Conservation (phyloP, 2,329 filamentous ascomycete genomes). For the Claviceps africana region DNA sequence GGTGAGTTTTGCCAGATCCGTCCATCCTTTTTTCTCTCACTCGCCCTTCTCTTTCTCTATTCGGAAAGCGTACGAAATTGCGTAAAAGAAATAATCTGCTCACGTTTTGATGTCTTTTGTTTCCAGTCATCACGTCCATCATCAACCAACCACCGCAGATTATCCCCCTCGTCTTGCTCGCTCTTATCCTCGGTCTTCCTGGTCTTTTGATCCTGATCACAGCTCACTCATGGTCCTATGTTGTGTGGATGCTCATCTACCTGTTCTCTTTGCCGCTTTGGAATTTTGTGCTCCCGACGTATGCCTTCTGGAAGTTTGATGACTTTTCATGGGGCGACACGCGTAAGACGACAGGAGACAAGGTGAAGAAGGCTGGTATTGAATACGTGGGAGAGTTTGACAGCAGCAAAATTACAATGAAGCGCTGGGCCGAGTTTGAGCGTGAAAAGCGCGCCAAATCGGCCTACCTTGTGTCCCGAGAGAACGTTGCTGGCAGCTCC, state of each 20-base stretch:
- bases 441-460: slow-evolving; percentile 38
- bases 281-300: slow-evolving; percentile 91
- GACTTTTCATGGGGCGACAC: slow-evolving; percentile 99
- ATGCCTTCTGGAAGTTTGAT: slow-evolving; percentile 99
- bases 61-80: no score
- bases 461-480: slow-evolving; percentile 37
- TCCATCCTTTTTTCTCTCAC: neutral
- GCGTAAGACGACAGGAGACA: slow-evolving; percentile 83
- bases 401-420: slow-evolving; percentile 98
- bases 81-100: neutral
- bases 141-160: slow-evolving; percentile 62
- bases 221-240: slow-evolving; percentile 82
- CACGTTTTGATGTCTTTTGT: neutral
- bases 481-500: slow-evolving; percentile 30
- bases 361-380: slow-evolving; percentile 71
- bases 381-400: slow-evolving; percentile 95
- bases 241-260: slow-evolving; percentile 96
- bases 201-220: slow-evolving; percentile 85
- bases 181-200: slow-evolving; percentile 82
- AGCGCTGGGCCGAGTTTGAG: slow-evolving; percentile 96
- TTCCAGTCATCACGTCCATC: slow-evolving; percentile 69
- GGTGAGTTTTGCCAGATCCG: slow-evolving; percentile 29
- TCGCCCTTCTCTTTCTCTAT: neutral
- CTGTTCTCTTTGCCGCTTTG: slow-evolving; percentile 84
- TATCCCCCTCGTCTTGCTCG: slow-evolving; percentile 81